phyloP scores from a whole-genome alignment of 2,329 filamentous ascomycete species.

The Apiospora malaysiana region DNA sequence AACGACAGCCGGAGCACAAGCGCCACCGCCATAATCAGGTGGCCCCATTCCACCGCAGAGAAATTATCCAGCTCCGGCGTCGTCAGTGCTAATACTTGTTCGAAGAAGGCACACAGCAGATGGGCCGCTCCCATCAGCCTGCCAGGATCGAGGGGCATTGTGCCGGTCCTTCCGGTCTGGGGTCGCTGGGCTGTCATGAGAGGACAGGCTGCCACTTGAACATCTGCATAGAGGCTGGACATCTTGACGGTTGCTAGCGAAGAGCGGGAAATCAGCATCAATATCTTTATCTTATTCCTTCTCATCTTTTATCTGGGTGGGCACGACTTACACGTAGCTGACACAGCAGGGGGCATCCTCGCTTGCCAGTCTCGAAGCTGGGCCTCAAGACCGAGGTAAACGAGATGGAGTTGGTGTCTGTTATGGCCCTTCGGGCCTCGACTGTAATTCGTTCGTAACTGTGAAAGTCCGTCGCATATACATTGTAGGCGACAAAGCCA shows the following conservation, averaged over 20 bases:
- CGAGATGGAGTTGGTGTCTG: conserved; percentile 49
- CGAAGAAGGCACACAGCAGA: conserved; percentile 41
- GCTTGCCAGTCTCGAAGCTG: conserved; percentile 51
- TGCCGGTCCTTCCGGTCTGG: conserved; percentile 23
- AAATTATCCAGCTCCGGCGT: conserved; percentile 43
- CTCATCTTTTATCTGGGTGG: not conserved
- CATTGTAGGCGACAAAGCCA: conserved; percentile 51
- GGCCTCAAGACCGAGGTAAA: conserved; percentile 54
- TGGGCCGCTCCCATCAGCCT: conserved; percentile 32
- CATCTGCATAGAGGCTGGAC: conserved; percentile 43
- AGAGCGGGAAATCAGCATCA: not conserved
- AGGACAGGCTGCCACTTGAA: conserved; percentile 47
- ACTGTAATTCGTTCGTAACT: conserved; percentile 37
- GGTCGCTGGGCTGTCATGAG: conserved; percentile 37
- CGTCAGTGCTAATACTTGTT: conserved; percentile 35
- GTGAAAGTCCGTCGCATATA: conserved; percentile 45
- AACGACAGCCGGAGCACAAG: conserved; percentile 55
- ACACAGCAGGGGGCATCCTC: conserved; percentile 43
- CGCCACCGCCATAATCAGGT: conserved; percentile 48
- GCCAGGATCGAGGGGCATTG: conserved; percentile 31
- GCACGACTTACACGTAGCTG: conserved; percentile 34
- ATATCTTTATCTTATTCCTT: not conserved
- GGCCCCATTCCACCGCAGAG: conserved; percentile 49
- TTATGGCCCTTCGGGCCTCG: conserved; percentile 33
- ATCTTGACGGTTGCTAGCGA: conserved; percentile 42